These are phyloP conservation scores for Trametes cubensis DNA, from an alignment of 768 basidiomycete genomes.

Conservation along the genomic window DNA sequence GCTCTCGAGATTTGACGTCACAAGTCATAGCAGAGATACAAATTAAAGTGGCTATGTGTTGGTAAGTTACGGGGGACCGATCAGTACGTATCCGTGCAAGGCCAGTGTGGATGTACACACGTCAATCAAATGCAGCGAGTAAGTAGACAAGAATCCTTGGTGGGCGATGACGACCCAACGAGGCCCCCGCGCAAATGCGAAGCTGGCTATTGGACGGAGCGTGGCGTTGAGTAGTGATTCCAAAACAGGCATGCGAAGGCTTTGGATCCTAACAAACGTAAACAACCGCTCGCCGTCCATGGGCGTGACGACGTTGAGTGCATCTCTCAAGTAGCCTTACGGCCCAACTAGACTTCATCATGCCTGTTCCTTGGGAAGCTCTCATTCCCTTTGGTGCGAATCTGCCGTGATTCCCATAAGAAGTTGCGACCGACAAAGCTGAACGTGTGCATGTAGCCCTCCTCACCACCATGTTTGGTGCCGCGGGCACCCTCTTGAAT, in stretches of 20 bases:
- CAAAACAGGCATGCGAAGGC: conserved; percentile 13
- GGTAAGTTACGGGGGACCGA: too few relatives aligned
- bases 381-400: conserved; percentile 88
- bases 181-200: background rate
- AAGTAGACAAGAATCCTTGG: too few relatives aligned
- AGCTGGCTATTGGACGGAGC: background rate
- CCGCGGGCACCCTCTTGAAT: conserved; percentile 86
- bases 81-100: too few relatives aligned
- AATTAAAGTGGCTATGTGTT: too few relatives aligned
- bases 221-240: conserved; percentile 1
- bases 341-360: conserved; percentile 39
- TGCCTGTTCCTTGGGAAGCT: conserved; percentile 98
- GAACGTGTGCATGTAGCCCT: conserved; percentile 53
- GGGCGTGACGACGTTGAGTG: conserved; percentile 4
- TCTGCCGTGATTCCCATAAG: background rate
- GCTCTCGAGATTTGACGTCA: too few relatives aligned
- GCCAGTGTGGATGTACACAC: too few relatives aligned
- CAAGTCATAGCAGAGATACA: too few relatives aligned
- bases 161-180: too few relatives aligned
- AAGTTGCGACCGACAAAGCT: background rate
- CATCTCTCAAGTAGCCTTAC: conserved; percentile 9
- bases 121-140: too few relatives aligned
- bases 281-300: conserved; percentile 4
- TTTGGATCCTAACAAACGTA: conserved; percentile 19
- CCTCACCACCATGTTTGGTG: conserved; percentile 85